Base-by-base conservation (phyloP, 306 rosid species). In the Prinsepia uniflora region DNA sequence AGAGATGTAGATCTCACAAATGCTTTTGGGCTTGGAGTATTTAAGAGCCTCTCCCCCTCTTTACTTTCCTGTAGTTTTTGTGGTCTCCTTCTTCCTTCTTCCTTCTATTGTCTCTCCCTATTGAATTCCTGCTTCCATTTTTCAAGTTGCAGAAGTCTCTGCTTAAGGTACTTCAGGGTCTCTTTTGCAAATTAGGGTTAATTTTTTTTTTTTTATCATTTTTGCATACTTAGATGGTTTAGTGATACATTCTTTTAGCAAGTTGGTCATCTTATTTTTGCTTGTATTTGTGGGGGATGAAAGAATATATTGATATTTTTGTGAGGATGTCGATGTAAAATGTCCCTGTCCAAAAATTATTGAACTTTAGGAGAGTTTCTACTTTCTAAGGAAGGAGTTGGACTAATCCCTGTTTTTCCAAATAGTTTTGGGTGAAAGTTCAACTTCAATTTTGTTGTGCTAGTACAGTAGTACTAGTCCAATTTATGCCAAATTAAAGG, bases 11-110 rank as follows among this genome's bases (percentile, higher is more conserved):
- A 42, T 67, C 59, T 62, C 47, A 55, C n/a, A 39, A 20, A 22
- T 75, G 10, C 22, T 70, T 65, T 18, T 36, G 78, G 40, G 71
- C 68, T 65, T 18, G 20, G 78, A 24, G 71, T 72, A 82, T 79
- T 75, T 79, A 82, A 72, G 67, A 54, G 18, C 55, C 18, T 57
- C 55, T 2, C 0, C 34, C 15, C 1, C 63, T 60, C 24, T 63
- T 78, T 75, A 4, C 36, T 78, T 72, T 30, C 63, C 58, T 71
- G 60, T 14, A 73, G 36, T 18, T 22, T 41, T 45, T 57, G 67
- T 40, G 24, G 10, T 65, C 71, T 80, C 47, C 44, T 22, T 22
- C 61, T 10, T 36, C 6, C 19, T 8, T n/a, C 19, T 2, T 3
- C 0, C 57, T 2, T 17, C 17, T 14, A 45, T 20, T 18, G 34